Conservation (phyloP, 1,284 basidiomycete species). For the Leccinum variabile region DNA sequence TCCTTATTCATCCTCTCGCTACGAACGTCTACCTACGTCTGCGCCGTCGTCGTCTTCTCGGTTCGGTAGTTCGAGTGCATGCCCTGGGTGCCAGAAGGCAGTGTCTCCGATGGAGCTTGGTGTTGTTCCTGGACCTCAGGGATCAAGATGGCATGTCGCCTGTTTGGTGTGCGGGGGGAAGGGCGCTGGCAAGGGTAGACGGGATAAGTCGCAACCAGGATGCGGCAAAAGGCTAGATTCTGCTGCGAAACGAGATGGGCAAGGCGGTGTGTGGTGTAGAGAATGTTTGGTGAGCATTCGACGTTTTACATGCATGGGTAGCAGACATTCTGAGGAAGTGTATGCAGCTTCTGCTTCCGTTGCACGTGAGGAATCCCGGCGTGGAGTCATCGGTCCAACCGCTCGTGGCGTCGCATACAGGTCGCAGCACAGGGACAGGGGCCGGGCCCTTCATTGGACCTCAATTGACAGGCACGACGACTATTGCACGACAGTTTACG, state of each 20-base stretch:
- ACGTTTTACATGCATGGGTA: slow-evolving; percentile 4
- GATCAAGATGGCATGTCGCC: slow-evolving; percentile 71
- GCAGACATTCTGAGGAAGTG: slow-evolving; percentile 15
- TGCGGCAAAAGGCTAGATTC: slow-evolving; percentile 81
- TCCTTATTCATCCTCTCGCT: slow-evolving; percentile 44
- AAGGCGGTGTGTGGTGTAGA: slow-evolving; percentile 77
- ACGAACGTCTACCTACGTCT: slow-evolving; percentile 46
- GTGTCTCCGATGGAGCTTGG: slow-evolving; percentile 58
- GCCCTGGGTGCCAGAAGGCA: slow-evolving; percentile 68
- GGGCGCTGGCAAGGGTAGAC: slow-evolving; percentile 40
- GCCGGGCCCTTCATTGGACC: slow-evolving; percentile 39
- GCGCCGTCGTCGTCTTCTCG: slow-evolving; percentile 50
- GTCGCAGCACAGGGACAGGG: slow-evolving; percentile 35
- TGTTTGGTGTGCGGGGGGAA: slow-evolving; percentile 81
- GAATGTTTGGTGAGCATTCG: slow-evolving; percentile 66
- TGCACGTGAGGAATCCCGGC: slow-evolving; percentile 44
- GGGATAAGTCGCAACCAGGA: slow-evolving; percentile 60
- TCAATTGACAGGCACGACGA: slow-evolving; percentile 68
- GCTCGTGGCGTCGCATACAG: slow-evolving; percentile 48
- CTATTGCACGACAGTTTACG: slow-evolving; percentile 73
- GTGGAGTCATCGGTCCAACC: slow-evolving; percentile 47
- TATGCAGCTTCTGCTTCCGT: slow-evolving; percentile 56
- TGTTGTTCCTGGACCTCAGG: slow-evolving; percentile 78
- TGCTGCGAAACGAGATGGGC: slow-evolving; percentile 70
- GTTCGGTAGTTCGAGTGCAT: slow-evolving; percentile 62